Base-by-base conservation (phyloP, 768 basidiomycete species). In the Tricholoma saponaceum region DNA sequence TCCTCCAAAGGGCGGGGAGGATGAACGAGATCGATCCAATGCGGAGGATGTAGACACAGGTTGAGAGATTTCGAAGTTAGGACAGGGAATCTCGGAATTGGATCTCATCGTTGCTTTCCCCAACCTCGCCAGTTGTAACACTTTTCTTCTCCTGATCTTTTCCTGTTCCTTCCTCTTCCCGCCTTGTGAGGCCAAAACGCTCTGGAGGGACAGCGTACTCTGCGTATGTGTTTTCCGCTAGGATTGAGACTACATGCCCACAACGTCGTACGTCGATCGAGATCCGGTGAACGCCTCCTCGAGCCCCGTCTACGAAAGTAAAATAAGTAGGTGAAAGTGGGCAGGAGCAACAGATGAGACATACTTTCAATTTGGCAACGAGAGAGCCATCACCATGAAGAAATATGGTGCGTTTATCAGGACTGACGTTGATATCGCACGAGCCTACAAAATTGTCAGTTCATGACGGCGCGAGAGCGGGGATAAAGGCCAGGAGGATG, bases 401-500 rank as follows among this genome's bases (percentile, higher is more conserved):
- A 39, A 39, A 39, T 39, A 39, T 39, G 2, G 93, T 95, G 16
- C 96, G 82, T 67, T 98, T 99, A 74, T 39, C 37, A 14, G 37
- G 37, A 10, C 37, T 39, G 16, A 39, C 16, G 10, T 39, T 39
- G 37, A 39, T 39, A 39, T 39, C 16, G 37, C 37, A 39, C 12
- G 37, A n/a, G 16, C n/a, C 37, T 39, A 39, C n/a, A 14, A 39
- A n/a, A 14, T 39, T 39, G 37, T 18, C 10, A 18, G 37, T 35
- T 4, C 33, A 10, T 35, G 33, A 35, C 8, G 10, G 33, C 5
- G 13, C 2, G 13, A 10, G 33, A 14, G 33, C 33, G 33, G 12
- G 33, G 33, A 16, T 13, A 4, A 37, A 37, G 13, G 87, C 86
- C 0, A 43, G 26, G 23, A 13, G 12, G 59, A 13, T 10, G 13